Percentiles rank a stretch among this genome's conserved stretches.
phyloP scores from a whole-genome alignment of 208 protist genomes.

The Leishmania braziliensis region DNA sequence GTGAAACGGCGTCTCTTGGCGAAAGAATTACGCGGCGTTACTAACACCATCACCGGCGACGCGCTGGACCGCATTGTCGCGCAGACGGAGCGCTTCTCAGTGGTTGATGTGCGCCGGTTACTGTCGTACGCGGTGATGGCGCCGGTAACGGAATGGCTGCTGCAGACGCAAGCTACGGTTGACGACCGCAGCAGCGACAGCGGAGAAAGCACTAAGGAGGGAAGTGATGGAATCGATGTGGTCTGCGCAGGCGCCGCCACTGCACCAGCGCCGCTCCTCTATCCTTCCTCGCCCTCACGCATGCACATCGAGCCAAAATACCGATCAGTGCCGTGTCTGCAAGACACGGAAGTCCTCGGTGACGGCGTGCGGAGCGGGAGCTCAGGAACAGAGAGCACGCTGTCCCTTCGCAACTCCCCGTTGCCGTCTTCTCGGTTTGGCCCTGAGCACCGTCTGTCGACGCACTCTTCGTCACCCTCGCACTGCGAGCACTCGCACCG shows the following conservation, averaged over 20 bases:
- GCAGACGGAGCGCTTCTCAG: slow-evolving; percentile 79
- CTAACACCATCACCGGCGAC: slow-evolving; percentile 37
- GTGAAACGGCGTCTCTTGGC: slow-evolving; percentile 43
- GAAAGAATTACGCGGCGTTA: slow-evolving; percentile 35
- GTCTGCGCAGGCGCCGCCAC: not conserved
- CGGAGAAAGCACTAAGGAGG: not conserved
- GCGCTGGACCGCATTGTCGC: slow-evolving; percentile 52
- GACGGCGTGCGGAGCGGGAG: not conserved
- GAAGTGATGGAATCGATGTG: not conserved
- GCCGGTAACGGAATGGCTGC: slow-evolving; percentile 85
- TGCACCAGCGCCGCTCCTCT: not conserved
- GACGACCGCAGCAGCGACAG: not conserved
- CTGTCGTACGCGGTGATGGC: slow-evolving; percentile 94
- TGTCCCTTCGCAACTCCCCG: not conserved
- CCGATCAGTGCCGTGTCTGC: not conserved
- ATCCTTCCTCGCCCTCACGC: not conserved
- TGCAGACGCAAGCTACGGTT: slow-evolving; percentile 46
- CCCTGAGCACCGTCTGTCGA: not conserved
- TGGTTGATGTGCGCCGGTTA: slow-evolving; percentile 92
- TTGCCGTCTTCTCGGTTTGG: not conserved
- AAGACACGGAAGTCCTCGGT: slow-evolving; percentile 5
- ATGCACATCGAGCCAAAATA: not conserved
- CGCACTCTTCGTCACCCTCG: not conserved
- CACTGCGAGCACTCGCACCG: not conserved
- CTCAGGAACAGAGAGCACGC: not conserved